Percentiles rank a stretch among this genome's conserved stretches.
Conservation (phyloP, 306 rosid species). For the Neltuma alba region DNA sequence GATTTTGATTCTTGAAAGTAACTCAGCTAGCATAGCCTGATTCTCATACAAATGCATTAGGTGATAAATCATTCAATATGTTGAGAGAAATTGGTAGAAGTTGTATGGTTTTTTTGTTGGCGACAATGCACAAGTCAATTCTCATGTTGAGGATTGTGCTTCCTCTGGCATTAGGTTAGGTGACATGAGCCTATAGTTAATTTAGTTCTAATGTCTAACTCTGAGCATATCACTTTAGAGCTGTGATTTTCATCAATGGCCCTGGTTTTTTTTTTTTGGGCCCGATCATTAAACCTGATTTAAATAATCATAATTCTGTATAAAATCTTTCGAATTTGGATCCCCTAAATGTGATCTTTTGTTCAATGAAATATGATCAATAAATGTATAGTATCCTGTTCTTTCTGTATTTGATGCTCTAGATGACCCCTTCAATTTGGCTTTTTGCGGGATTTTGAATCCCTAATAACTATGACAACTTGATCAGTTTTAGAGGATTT, state of each 20-base stretch:
- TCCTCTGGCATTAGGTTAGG: conserved; percentile 23
- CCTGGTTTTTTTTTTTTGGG: too few relatives aligned
- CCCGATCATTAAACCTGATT: not conserved
- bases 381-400: not conserved
- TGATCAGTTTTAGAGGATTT: conserved; percentile 5
- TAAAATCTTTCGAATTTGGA: conserved; percentile 10
- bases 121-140: not conserved
- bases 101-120: not conserved
- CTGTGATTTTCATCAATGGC: not conserved
- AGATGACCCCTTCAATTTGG: not conserved
- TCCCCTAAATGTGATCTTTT: not conserved
- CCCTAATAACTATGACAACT: not conserved
- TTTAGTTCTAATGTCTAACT: not conserved
- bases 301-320: not conserved
- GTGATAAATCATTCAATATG: not conserved
- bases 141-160: not conserved
- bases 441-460: not conserved
- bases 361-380: not conserved
- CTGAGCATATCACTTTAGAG: not conserved
- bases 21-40: not conserved
- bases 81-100: not conserved
- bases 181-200: not conserved
- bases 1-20: conserved; percentile 18
- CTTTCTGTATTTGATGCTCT: not conserved
- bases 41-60: not conserved